These are phyloP conservation scores for Trichoderma lentiforme DNA, from an alignment of 2,329 filamentous ascomycete genomes.

Conservation along the genomic window DNA sequence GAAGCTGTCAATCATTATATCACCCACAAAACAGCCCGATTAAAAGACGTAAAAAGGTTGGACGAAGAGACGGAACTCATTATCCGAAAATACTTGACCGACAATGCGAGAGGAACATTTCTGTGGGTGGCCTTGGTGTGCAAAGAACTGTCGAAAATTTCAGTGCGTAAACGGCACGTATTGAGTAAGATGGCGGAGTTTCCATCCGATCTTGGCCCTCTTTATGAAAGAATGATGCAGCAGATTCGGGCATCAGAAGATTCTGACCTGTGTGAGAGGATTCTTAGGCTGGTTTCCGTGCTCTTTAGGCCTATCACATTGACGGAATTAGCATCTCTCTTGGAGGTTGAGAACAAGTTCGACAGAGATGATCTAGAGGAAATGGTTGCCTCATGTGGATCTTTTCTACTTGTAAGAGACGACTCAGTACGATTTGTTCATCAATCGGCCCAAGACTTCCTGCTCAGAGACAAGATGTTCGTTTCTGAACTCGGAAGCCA, in stretches of 20 bases:
- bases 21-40: conserved; percentile 28
- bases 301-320: conserved; percentile 37
- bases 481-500: conserved; percentile 21
- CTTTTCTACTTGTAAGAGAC: conserved; percentile 37
- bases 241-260: conserved; percentile 31
- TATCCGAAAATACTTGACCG: conserved; percentile 21
- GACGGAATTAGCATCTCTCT: conserved; percentile 25
- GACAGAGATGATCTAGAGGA: conserved; percentile 12
- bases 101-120: conserved; percentile 36
- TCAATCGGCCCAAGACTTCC: conserved; percentile 44
- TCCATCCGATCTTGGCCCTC: conserved; percentile 32
- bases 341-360: not conserved
- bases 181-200: conserved; percentile 26
- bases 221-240: conserved; percentile 40
- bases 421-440: conserved; percentile 38
- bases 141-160: conserved; percentile 18
- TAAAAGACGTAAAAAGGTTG: conserved; percentile 23
- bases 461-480: conserved; percentile 25
- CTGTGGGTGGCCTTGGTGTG: conserved; percentile 26
- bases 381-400: conserved; percentile 31
- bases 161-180: conserved; percentile 19
- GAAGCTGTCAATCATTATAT: conserved; percentile 39
- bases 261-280: conserved; percentile 29
- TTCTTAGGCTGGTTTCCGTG: conserved; percentile 32
- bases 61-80: not conserved